Percentiles rank a stretch among this genome's conserved stretches.
Conservation (phyloP, 2,329 filamentous ascomycete species). For the Pseudonectria buxi region DNA sequence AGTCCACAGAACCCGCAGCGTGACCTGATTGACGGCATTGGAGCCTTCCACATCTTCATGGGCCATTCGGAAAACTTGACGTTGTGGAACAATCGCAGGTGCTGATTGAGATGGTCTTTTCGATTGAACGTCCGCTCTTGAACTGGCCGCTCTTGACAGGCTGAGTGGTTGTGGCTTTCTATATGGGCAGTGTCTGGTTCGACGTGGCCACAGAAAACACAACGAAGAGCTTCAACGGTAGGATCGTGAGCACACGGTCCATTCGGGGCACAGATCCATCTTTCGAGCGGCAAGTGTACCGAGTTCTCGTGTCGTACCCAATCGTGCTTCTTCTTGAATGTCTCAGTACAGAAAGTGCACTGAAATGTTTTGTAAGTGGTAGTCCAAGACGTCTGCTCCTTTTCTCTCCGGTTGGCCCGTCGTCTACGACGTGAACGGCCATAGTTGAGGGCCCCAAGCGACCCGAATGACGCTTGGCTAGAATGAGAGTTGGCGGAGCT, state of each 20-base stretch:
- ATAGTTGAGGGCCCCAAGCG: background rate
- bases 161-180: conserved; percentile 29
- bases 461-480: background rate
- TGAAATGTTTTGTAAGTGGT: conserved; percentile 25
- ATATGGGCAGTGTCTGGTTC: conserved; percentile 28
- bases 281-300: conserved; percentile 37
- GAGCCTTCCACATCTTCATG: conserved; percentile 30
- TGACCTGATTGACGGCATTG: conserved; percentile 29
- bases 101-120: conserved; percentile 37
- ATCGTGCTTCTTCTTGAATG: conserved; percentile 38
- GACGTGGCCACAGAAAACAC: conserved; percentile 31
- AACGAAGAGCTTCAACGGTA: conserved; percentile 20
- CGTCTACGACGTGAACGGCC: conserved; percentile 5
- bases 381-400: conserved; percentile 4
- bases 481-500: background rate
- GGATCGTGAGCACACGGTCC: conserved; percentile 30
- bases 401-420: conserved; percentile 11
- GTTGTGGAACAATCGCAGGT: conserved; percentile 34
- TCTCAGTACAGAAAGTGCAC: conserved; percentile 40
- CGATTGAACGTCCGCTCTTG: conserved; percentile 38
- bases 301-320: conserved; percentile 45
- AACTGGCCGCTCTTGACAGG: conserved; percentile 43
- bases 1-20: conserved; percentile 35
- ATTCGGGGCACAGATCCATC: conserved; percentile 36
- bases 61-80: conserved; percentile 28